Conservation (phyloP, 2,329 filamentous ascomycete genomes). For the Orbilia brochopaga region DNA sequence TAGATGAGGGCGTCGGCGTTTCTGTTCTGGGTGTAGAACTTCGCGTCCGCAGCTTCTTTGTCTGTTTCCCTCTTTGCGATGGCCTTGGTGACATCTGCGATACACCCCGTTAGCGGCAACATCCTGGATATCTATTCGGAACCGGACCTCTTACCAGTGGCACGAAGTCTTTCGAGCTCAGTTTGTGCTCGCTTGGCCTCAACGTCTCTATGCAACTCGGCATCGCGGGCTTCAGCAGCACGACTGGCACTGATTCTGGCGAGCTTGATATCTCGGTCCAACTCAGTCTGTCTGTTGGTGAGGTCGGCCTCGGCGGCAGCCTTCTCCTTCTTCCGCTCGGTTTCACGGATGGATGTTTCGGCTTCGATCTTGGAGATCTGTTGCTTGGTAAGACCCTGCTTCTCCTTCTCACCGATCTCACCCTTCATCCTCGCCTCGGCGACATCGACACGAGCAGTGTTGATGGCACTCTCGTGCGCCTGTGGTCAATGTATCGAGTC, state of each 20-base stretch:
- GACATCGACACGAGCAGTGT: constrained; percentile 63
- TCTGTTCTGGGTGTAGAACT: constrained; percentile 58
- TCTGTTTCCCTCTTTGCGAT: constrained; percentile 71
- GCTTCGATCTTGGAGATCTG: constrained; percentile 88
- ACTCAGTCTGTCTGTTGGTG: constrained; percentile 72
- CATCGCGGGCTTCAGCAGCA: constrained; percentile 75
- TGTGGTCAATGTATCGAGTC: no score
- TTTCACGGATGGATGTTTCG: constrained; percentile 82
- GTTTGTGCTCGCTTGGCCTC: constrained; percentile 78
- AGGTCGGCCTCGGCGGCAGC: constrained; percentile 78
- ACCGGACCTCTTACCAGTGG: constrained; percentile 56
- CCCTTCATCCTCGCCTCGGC: constrained; percentile 70
- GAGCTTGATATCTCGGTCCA: constrained; percentile 76
- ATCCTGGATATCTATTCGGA: neutral
- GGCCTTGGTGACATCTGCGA: constrained; percentile 75
- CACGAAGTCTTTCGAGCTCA: constrained; percentile 79
- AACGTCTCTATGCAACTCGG: constrained; percentile 78
- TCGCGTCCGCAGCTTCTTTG: constrained; percentile 71
- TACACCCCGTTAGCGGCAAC: constrained; percentile 8
- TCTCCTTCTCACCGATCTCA: constrained; percentile 77
- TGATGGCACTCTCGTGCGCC: constrained; percentile 52
- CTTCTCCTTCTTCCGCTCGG: constrained; percentile 81
- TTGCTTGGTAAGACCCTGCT: constrained; percentile 79
- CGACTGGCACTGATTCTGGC: constrained; percentile 76
- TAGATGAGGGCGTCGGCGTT: constrained; percentile 55